phyloP scores from a whole-genome alignment of 306 rosid genomes.

The Hylodesmum podocarpum region DNA sequence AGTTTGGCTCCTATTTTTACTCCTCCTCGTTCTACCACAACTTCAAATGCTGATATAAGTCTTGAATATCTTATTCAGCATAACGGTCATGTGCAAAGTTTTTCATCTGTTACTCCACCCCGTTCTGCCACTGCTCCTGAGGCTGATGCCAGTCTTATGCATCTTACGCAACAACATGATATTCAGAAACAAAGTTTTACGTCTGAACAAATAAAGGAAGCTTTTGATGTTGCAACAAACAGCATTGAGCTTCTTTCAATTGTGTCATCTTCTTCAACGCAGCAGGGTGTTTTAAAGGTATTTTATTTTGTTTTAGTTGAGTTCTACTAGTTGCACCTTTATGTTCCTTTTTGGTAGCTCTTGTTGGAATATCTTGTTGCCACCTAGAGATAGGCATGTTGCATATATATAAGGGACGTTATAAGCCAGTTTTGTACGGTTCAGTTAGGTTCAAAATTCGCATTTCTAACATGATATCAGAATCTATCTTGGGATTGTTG shows the following conservation, averaged over 20 bases:
- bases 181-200: conserved; percentile 50
- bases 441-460: too few species aligned
- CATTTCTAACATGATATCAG: too few species aligned
- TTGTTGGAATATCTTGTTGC: too few species aligned
- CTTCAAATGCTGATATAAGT: conserved; percentile 40
- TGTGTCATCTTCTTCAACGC: conserved; percentile 71
- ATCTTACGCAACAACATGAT: conserved; percentile 46
- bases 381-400: too few species aligned
- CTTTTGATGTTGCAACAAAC: conserved; percentile 85
- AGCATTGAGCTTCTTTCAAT: conserved; percentile 69
- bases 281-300: conserved; percentile 68
- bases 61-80: conserved; percentile 39
- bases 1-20: conserved; percentile 77
- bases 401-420: too few species aligned
- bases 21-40: conserved; percentile 56
- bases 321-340: neutral
- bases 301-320: neutral
- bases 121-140: conserved; percentile 26
- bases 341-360: neutral
- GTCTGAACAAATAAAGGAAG: conserved; percentile 66
- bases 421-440: too few species aligned
- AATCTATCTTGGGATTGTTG: too few species aligned
- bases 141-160: conserved; percentile 36
- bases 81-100: conserved; percentile 45
- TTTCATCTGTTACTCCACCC: conserved; percentile 32